phyloP scores from a whole-genome alignment of 1,284 basidiomycete species.

The Marasmius fiardii region DNA sequence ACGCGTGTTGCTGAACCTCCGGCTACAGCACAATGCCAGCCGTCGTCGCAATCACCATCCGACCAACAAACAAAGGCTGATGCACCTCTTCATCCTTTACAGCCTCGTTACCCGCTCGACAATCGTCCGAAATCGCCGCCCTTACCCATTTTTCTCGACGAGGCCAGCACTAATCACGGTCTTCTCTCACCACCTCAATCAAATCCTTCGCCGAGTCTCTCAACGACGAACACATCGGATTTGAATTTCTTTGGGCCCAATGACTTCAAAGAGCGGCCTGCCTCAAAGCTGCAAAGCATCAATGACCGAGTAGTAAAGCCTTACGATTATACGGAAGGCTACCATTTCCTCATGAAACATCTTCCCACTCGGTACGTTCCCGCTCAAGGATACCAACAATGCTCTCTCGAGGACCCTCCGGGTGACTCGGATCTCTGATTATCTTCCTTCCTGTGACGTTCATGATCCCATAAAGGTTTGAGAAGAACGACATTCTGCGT shows the following conservation, averaged over 20 bases:
- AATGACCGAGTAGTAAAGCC: constrained; percentile 75
- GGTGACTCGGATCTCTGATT: constrained; percentile 1
- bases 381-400: no score
- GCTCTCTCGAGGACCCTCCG: not conserved
- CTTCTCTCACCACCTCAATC: constrained; percentile 43
- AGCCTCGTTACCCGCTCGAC: constrained; percentile 49
- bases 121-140: constrained; percentile 35
- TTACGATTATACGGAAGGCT: constrained; percentile 92
- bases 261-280: constrained; percentile 18
- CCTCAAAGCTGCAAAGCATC: constrained; percentile 57
- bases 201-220: constrained; percentile 32
- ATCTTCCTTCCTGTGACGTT: constrained; percentile 11
- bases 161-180: constrained; percentile 26
- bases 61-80: constrained; percentile 25
- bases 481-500: constrained; percentile 92
- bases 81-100: constrained; percentile 35
- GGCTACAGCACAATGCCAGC: constrained; percentile 23
- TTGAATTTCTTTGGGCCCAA: constrained; percentile 24
- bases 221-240: constrained; percentile 22
- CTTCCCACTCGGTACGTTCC: constrained; percentile 73
- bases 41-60: constrained; percentile 27
- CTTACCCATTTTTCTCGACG: constrained; percentile 32
- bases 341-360: constrained; percentile 93
- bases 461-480: constrained; percentile 61
- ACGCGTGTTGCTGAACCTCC: constrained; percentile 31